Conservation (phyloP, 2,329 filamentous ascomycete species). For the Cercospora berteroae region DNA sequence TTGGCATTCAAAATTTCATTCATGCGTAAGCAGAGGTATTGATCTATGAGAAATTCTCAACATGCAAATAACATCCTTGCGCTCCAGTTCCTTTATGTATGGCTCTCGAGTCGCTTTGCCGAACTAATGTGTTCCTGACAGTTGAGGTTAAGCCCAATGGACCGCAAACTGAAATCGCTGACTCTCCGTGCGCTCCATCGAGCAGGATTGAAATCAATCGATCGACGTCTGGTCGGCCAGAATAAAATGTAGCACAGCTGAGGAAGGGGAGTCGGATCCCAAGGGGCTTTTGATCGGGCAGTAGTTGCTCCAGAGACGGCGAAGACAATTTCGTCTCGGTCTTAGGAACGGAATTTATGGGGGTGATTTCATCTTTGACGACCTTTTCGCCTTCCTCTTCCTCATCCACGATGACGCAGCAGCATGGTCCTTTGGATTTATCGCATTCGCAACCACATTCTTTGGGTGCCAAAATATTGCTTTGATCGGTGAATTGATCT, state of each 20-base stretch:
- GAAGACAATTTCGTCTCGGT: not conserved
- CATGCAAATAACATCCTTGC: constrained; percentile 29
- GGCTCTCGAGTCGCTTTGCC: constrained; percentile 26
- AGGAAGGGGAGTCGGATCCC: constrained; percentile 19
- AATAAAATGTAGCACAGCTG: constrained; percentile 27
- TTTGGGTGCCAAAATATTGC: constrained; percentile 14
- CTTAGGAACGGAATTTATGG: not conserved
- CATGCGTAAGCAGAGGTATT: not conserved
- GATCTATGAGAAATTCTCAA: constrained; percentile 25
- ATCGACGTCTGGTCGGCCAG: constrained; percentile 27
- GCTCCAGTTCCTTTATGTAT: constrained; percentile 32
- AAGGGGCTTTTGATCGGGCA: not conserved
- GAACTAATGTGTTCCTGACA: constrained; percentile 25
- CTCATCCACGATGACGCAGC: constrained; percentile 24
- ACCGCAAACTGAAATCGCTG: constrained; percentile 29
- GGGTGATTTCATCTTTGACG: constrained; percentile 11
- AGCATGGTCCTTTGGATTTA: constrained; percentile 29
- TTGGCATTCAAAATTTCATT: not conserved
- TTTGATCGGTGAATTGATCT: constrained; percentile 26
- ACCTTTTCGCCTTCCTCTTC: constrained; percentile 17
- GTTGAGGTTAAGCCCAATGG: constrained; percentile 25
- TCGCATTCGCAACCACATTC: constrained; percentile 31
- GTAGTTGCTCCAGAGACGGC: not conserved
- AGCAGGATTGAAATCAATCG: constrained; percentile 24
- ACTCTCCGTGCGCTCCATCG: constrained; percentile 29